Conservation (phyloP, 192 early-diverging fungal genomes). For the Backusella liffmaniae region DNA sequence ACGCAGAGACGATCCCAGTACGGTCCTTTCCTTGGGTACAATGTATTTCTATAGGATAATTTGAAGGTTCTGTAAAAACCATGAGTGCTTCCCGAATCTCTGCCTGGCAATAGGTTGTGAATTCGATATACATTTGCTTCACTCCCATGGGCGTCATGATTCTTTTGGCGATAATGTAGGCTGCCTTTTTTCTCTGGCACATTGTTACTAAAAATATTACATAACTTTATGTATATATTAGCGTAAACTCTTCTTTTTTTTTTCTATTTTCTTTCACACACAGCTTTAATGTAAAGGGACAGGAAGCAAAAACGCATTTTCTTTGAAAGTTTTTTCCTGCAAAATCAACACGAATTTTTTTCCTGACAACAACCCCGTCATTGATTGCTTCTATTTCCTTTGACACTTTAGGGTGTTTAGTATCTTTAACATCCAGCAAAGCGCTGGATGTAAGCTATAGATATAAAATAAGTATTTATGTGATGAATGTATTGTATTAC, state of each 20-base stretch:
- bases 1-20: conserved; percentile 58
- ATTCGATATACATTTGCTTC: conserved; percentile 40
- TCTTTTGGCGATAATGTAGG: conserved; percentile 27
- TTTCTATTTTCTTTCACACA: conserved; percentile 9
- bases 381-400: neutral
- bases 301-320: conserved; percentile 16
- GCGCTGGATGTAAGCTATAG: neutral
- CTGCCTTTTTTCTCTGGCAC: conserved; percentile 22
- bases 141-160: conserved; percentile 39
- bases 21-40: conserved; percentile 71
- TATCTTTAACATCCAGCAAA: neutral
- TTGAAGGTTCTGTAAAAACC: conserved; percentile 51
- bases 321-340: conserved; percentile 23
- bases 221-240: conserved; percentile 9
- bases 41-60: conserved; percentile 61
- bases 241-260: neutral
- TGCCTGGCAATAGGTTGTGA: conserved; percentile 33
- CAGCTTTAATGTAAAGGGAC: conserved; percentile 18
- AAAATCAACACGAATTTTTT: conserved; percentile 24
- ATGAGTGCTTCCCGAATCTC: conserved; percentile 47
- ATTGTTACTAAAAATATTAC: conserved; percentile 30
- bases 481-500: neutral
- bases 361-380: neutral
- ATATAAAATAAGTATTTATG: neutral
- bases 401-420: neutral